Evolutionary conservation across 2,329 filamentous ascomycete genomes (phyloP).

Genomic region (Arthroderma sp.): DNA sequence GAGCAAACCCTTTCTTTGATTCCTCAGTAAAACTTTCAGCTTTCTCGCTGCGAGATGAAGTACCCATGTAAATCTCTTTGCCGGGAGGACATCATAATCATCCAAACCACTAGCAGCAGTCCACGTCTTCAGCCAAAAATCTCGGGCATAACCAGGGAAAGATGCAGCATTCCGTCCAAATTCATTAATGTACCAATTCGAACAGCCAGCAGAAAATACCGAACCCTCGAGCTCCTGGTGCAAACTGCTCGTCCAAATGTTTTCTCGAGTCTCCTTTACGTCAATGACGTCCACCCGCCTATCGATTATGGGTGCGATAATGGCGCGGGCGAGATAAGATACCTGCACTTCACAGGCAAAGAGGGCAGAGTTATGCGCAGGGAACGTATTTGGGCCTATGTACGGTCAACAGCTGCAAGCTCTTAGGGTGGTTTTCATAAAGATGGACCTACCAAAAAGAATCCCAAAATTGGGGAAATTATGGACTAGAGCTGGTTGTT

Average conservation of each 20-base stretch:
- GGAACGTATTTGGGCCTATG: conserved; percentile 18
- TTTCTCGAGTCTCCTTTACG: conserved; percentile 22
- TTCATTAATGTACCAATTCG: conserved; percentile 31
- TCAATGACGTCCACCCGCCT: conserved; percentile 21
- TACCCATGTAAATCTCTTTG: conserved; percentile 1
- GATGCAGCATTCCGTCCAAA: conserved; percentile 27
- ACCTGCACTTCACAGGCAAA: conserved; percentile 21
- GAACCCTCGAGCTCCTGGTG: conserved; percentile 19
- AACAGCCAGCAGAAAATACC: conserved; percentile 27
- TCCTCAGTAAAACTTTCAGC: not conserved
- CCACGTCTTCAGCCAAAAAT: conserved; percentile 3
- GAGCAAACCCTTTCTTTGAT: not conserved
- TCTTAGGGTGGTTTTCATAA: not conserved
- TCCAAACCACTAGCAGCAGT: not conserved
- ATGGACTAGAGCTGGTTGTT: conserved; percentile 10
- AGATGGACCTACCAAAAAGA: conserved; percentile 8
- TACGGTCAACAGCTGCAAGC: not conserved
- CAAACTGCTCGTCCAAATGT: conserved; percentile 19
- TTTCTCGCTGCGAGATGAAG: not conserved
- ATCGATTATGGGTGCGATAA: conserved; percentile 24
- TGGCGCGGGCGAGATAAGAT: conserved; percentile 16
- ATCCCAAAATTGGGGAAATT: conserved; percentile 19
- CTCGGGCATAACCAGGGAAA: conserved; percentile 19
- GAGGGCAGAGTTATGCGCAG: conserved; percentile 20
- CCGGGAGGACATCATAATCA: conserved; percentile 1